Conservation (phyloP, 2,329 filamentous ascomycete species). For the Cercospora nicotianae region DNA sequence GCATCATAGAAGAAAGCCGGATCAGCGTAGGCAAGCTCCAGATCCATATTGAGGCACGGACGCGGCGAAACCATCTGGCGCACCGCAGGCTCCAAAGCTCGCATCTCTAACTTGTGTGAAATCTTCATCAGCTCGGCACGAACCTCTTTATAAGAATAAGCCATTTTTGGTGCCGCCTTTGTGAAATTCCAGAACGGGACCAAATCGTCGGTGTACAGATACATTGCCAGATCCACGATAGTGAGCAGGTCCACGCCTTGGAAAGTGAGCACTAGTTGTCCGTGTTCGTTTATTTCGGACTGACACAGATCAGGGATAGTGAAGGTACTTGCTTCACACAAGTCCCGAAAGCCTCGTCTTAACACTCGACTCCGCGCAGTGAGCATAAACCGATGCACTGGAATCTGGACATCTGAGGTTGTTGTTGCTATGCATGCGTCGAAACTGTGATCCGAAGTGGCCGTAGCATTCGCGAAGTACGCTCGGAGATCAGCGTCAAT, state of each 20-base stretch:
- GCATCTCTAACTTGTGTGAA: slow-evolving; percentile 69
- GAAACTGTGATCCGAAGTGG: slow-evolving; percentile 46
- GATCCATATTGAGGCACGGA: slow-evolving; percentile 65
- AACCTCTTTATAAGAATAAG: slow-evolving; percentile 74
- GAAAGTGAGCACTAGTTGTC: slow-evolving; percentile 63
- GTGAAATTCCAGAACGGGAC: slow-evolving; percentile 86
- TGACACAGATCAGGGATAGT: slow-evolving; percentile 61
- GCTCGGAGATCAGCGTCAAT: slow-evolving; percentile 63
- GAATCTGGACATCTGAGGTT: slow-evolving; percentile 68
- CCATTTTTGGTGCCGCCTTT: slow-evolving; percentile 62
- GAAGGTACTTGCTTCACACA: slow-evolving; percentile 56
- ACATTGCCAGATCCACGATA: slow-evolving; percentile 75
- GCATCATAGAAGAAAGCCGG: slow-evolving; percentile 72
- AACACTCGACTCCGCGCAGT: slow-evolving; percentile 71
- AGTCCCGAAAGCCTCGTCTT: slow-evolving; percentile 60
- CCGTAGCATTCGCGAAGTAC: slow-evolving; percentile 46
- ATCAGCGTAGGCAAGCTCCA: slow-evolving; percentile 68
- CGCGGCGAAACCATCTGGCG: slow-evolving; percentile 69
- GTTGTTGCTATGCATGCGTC: slow-evolving; percentile 54
- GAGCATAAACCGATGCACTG: slow-evolving; percentile 80
- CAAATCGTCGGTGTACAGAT: slow-evolving; percentile 75
- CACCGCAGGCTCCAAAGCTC: slow-evolving; percentile 71
- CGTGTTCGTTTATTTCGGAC: slow-evolving; percentile 54
- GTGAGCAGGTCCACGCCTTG: slow-evolving; percentile 73
- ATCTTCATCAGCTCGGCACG: slow-evolving; percentile 84